Evolutionary conservation across 495 filamentous ascomycete genomes (phyloP), one percentile per base, ranked within the genome.

Genomic region (Annulohypoxylon moriforme): DNA sequence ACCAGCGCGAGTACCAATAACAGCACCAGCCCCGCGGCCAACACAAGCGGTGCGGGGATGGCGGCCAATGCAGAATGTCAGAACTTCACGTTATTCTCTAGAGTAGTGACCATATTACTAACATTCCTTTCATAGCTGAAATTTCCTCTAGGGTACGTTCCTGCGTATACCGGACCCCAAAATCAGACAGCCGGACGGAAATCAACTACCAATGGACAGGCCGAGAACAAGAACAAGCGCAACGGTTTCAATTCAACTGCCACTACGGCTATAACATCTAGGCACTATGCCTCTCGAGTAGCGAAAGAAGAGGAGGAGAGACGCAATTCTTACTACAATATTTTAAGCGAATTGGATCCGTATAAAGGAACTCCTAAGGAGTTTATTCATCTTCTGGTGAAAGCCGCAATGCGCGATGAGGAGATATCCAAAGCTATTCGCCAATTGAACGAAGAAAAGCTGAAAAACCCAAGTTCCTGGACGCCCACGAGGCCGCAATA

Each of bases 351-450:
- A 1, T 13, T 52, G 25, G 47, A 52, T 52, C 47, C 47, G 9
- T 52, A 29, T n/a, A 52, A 52, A 24, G 47, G 47, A 14, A 27
- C 47, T 4, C 47, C 47, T 29, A 52, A 52, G 47, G 47, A 52
- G 24, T 52, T 52, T 13, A 52, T 52, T 29, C 47, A 52, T 52
- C 47, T 52, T 10, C 22, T 52, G n/a, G 47, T 52, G 7, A 52
- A 14, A n/a, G 24, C 47, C 11, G 47, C 47, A 5, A 52, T 52
- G 47, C 47, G 47, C 13, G 47, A 52, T 25, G 47, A 52, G 24
- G 47, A 52, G 47, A 52, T 52, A n/a, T 27, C 47, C 8, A 52
- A 52, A n/a, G 24, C 47, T 6, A 52, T 52, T 29, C 24, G 24
- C 13, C 47, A 24, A 14, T n/a, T 52, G 24, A 52, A 52, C 13